These are phyloP conservation scores for Mortierella antarctica DNA, from an alignment of 192 early-diverging fungal genomes.

Conservation along the genomic window DNA sequence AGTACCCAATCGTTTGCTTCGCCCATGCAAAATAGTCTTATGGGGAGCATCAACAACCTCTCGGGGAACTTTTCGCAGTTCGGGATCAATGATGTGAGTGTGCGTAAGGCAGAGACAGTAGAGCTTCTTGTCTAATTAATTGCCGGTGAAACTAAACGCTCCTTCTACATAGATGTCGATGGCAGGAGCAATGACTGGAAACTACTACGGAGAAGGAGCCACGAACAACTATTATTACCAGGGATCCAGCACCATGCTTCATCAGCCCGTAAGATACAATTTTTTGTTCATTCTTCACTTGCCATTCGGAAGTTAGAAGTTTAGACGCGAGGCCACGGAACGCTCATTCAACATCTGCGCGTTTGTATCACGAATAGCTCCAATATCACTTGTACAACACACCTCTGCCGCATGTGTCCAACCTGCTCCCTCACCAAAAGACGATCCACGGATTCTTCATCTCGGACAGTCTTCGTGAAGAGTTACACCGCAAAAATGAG, in stretches of 20 bases:
- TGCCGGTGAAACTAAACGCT: background rate
- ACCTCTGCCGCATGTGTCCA: slow-evolving; percentile 75
- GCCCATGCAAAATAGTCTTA: slow-evolving; percentile 34
- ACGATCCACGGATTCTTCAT: slow-evolving; percentile 88
- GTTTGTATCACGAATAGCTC: slow-evolving; percentile 56
- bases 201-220: slow-evolving; percentile 37
- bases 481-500: slow-evolving; percentile 78
- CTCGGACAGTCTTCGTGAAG: slow-evolving; percentile 84
- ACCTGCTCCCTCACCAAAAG: slow-evolving; percentile 79
- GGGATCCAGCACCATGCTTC: slow-evolving; percentile 42
- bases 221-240: slow-evolving; percentile 42
- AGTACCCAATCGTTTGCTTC: slow-evolving; percentile 33
- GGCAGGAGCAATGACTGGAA: slow-evolving; percentile 22
- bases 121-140: background rate
- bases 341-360: background rate
- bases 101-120: background rate
- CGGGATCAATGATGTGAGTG: slow-evolving; percentile 39
- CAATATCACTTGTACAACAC: slow-evolving; percentile 86
- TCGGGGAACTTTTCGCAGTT: slow-evolving; percentile 41
- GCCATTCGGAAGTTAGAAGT: background rate
- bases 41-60: slow-evolving; percentile 29
- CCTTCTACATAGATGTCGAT: slow-evolving; percentile 23
- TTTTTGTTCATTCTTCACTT: background rate
- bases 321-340: background rate
- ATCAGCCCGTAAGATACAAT: slow-evolving; percentile 37